These are phyloP conservation scores for Fusarium sp. DNA, from an alignment of 2,329 filamentous ascomycete species.

Conservation along the genomic window DNA sequence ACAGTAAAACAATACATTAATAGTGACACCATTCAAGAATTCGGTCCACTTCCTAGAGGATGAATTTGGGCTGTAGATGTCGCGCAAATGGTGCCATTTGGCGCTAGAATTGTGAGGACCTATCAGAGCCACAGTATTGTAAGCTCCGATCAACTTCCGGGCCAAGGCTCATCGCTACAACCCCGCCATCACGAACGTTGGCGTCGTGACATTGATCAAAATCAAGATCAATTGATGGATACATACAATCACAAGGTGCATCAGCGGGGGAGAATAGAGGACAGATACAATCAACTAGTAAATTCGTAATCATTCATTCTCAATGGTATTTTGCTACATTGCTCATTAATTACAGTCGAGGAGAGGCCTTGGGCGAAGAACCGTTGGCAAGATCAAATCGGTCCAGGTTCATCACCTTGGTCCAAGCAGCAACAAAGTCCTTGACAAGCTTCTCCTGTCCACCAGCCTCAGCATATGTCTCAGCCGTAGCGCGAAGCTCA, in stretches of 20 bases:
- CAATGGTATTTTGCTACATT: conserved; percentile 39
- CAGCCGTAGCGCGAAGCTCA: conserved; percentile 75
- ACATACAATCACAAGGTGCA: neutral
- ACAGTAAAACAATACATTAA: no score
- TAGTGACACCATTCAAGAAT: no score
- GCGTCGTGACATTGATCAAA: rapidly evolving
- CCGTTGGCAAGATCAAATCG: conserved; percentile 64
- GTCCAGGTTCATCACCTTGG: conserved; percentile 79
- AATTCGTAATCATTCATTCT: conserved; percentile 33
- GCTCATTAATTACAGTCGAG: conserved; percentile 37
- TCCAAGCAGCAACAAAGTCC: conserved; percentile 78
- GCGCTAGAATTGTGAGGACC: neutral
- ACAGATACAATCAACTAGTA: neutral
- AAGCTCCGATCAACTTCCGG: neutral
- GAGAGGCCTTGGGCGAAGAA: conserved; percentile 18
- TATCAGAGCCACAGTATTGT: neutral
- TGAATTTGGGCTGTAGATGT: rapidly evolving
- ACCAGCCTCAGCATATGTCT: conserved; percentile 73
- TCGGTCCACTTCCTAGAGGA: rapidly evolving
- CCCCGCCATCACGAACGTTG: neutral
- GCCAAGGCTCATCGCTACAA: neutral
- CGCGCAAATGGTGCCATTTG: neutral
- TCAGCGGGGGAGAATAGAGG: neutral
- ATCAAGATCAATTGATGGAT: neutral
- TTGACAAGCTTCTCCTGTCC: conserved; percentile 70